Conservation (phyloP, 352 stramenopile genomes). For the Phytophthora fragariae region DNA sequence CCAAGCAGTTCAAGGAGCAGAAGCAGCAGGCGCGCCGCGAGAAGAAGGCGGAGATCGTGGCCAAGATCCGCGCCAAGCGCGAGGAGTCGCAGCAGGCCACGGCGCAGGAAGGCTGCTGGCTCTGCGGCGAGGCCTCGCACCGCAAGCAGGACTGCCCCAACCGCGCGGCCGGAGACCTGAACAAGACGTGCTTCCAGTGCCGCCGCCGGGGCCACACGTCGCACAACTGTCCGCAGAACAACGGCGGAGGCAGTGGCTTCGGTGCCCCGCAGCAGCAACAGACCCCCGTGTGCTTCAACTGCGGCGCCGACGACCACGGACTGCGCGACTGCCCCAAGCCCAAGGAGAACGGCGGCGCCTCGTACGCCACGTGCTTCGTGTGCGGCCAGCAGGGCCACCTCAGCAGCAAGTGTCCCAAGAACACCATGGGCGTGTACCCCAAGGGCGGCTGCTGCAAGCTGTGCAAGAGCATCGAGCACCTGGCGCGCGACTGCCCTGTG, state of each 20-base stretch:
- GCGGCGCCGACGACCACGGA: conserved; percentile 70
- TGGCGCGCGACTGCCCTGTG: conserved; percentile 85
- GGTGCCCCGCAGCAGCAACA: conserved; percentile 33
- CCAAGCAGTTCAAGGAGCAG: conserved; percentile 65
- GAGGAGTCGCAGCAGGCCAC: conserved; percentile 49
- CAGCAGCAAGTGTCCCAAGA: conserved; percentile 87
- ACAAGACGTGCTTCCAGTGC: conserved; percentile 89
- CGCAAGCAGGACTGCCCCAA: conserved; percentile 86
- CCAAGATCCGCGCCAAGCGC: conserved; percentile 80
- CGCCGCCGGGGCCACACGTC: conserved; percentile 83
- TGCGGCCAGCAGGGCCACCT: conserved; percentile 89
- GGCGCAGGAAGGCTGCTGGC: conserved; percentile 65
- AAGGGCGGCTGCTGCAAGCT: conserved; percentile 92
- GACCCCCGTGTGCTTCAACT: conserved; percentile 87
- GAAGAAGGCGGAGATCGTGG: conserved; percentile 85
- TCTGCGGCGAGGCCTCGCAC: conserved; percentile 75
- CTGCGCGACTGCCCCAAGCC: conserved; percentile 78
- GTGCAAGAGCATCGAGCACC: conserved; percentile 83
- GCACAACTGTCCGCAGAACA: conserved; percentile 74
- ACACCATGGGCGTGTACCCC: conserved; percentile 89
- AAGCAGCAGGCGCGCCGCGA: conserved; percentile 70
- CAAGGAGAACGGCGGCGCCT: conserved; percentile 65
- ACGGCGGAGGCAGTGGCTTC: conserved; percentile 16
- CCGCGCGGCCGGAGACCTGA: conserved; percentile 64
- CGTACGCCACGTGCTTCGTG: conserved; percentile 90